Percentiles rank a stretch among this genome's conserved stretches.
Evolutionary conservation across 2,329 filamentous ascomycete genomes (phyloP).

Genomic region (Exophiala spinifera): DNA sequence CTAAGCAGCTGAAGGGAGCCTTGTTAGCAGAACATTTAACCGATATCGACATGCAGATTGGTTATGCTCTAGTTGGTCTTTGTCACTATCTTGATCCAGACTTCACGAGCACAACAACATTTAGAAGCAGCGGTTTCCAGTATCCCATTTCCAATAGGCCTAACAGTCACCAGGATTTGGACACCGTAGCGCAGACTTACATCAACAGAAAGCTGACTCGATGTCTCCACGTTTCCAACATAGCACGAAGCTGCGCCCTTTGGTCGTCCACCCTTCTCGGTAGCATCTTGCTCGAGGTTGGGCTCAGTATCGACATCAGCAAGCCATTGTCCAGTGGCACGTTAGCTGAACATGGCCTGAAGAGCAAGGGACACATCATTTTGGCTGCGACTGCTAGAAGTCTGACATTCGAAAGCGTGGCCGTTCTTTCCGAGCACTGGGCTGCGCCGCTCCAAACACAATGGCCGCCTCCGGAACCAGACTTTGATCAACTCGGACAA

Average conservation of each 20-base stretch:
- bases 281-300: neutral
- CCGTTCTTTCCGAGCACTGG: too few species aligned
- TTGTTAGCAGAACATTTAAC: neutral
- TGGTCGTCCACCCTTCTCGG: neutral
- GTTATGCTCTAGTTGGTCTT: neutral
- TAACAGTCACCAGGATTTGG: neutral
- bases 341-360: neutral
- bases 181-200: neutral
- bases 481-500: neutral
- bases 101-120: neutral
- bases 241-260: neutral
- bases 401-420: neutral
- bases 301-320: neutral
- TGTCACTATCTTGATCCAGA: neutral
- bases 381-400: neutral
- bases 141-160: too few species aligned
- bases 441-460: too few species aligned
- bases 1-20: neutral
- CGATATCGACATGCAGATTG: neutral
- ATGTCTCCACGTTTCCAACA: neutral
- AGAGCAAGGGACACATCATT: neutral
- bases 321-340: neutral
- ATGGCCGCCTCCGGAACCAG: neutral
- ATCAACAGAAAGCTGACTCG: neutral
- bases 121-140: too few species aligned